Conservation (phyloP, 768 basidiomycete species). For the Lanmaoa rubissima region DNA sequence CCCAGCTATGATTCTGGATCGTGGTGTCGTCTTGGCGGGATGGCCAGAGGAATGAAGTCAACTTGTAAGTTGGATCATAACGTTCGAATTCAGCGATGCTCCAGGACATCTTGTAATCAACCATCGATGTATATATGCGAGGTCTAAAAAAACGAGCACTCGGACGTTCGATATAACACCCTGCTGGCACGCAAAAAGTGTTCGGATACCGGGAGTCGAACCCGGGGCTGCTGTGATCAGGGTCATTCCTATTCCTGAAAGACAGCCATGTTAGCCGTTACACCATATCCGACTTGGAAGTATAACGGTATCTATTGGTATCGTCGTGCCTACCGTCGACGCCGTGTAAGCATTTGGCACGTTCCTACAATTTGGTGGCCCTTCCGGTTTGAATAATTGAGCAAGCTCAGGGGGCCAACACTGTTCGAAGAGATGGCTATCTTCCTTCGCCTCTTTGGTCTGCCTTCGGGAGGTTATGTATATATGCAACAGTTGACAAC, state of each 20-base stretch:
- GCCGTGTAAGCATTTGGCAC: too few relatives aligned
- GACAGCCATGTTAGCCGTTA: constrained; percentile 38
- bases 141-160: background rate
- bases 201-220: constrained; percentile 38
- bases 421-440: too few relatives aligned
- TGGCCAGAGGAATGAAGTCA: background rate
- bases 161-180: too few relatives aligned
- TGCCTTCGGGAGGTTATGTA: too few relatives aligned
- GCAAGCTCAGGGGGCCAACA: too few relatives aligned
- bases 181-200: constrained; percentile 7
- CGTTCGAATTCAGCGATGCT: background rate
- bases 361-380: too few relatives aligned
- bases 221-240: constrained; percentile 36
- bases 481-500: too few relatives aligned
- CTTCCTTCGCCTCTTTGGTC: too few relatives aligned
- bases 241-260: constrained; percentile 15
- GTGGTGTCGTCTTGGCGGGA: background rate
- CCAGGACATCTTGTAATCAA: background rate
- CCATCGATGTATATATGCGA: background rate
- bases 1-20: background rate
- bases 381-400: too few relatives aligned
- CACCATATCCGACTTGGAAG: constrained; percentile 32
- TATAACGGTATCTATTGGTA: fast-evolving
- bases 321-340: background rate
- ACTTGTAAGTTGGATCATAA: too few relatives aligned